phyloP scores from a whole-genome alignment of 2,329 filamentous ascomycete species.

The Colletotrichum ledebouriae region DNA sequence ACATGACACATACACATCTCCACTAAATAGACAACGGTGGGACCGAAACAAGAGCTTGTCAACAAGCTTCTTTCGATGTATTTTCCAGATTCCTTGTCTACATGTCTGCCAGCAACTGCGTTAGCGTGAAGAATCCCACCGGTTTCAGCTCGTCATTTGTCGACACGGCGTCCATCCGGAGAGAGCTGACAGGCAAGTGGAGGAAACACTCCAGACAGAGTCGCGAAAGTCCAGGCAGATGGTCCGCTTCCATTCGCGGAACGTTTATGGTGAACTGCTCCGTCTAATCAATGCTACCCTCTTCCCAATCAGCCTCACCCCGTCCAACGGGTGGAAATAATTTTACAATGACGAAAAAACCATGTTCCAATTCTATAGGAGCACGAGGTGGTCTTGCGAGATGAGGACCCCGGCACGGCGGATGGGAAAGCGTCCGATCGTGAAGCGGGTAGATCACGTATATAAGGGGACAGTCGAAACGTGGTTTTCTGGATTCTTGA shows the following conservation, averaged over 20 bases:
- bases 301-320: not conserved
- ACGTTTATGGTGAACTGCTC: not conserved
- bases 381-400: not conserved
- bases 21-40: conserved; percentile 22
- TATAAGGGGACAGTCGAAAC: conserved; percentile 17
- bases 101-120: not conserved
- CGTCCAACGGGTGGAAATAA: not conserved
- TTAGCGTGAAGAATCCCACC: conserved; percentile 16
- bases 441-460: conserved; percentile 4
- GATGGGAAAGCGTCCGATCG: conserved; percentile 8
- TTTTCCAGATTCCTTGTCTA: not conserved
- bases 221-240: not conserved
- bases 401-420: not conserved
- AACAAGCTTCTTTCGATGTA: conserved; percentile 30
- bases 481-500: conserved; percentile 8
- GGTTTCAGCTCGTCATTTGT: not conserved
- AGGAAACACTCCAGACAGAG: not conserved
- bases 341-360: not conserved
- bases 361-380: not conserved
- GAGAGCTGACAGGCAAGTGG: not conserved
- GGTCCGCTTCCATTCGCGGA: conserved; percentile 34
- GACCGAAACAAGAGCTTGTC: conserved; percentile 15
- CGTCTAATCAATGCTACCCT: conserved; percentile 13
- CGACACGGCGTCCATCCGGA: not conserved
- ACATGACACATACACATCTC: conserved; percentile 28